These are phyloP conservation scores for Fusarium xylarioides DNA, from an alignment of 2,329 filamentous ascomycete species.

Conservation along the genomic window DNA sequence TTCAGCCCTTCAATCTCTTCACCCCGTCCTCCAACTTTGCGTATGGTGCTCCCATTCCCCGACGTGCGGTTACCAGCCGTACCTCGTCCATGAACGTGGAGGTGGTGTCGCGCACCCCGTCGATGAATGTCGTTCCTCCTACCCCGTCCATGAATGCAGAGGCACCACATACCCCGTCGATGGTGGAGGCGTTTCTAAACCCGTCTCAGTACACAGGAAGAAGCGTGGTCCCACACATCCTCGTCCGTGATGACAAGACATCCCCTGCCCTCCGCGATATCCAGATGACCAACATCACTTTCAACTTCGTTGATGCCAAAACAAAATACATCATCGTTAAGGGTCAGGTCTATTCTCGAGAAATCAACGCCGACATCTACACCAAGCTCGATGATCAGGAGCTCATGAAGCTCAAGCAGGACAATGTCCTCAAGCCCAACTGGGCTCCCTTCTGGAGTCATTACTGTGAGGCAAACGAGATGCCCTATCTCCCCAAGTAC, in stretches of 20 bases:
- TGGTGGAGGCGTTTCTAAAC: background rate
- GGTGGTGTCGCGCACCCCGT: background rate
- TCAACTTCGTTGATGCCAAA: background rate
- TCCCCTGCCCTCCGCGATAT: background rate
- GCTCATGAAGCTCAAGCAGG: background rate
- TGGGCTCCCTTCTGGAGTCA: background rate
- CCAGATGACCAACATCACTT: background rate
- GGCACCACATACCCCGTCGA: background rate
- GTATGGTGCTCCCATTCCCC: background rate
- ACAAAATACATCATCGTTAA: background rate
- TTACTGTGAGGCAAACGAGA: background rate
- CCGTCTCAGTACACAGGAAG: background rate
- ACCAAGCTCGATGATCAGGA: background rate
- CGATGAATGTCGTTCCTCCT: fast-evolving
- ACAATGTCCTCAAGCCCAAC: background rate
- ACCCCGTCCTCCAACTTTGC: fast-evolving
- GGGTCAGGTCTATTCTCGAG: background rate
- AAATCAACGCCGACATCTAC: background rate
- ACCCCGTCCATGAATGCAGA: background rate
- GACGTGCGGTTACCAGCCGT: background rate
- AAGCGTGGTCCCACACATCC: background rate
- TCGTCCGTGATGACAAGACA: background rate
- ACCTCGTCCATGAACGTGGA: background rate
- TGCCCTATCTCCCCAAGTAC: background rate
- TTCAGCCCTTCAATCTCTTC: background rate